Base-by-base conservation (phyloP, 345 rosid genomes). In the Aethionema arabicum region DNA sequence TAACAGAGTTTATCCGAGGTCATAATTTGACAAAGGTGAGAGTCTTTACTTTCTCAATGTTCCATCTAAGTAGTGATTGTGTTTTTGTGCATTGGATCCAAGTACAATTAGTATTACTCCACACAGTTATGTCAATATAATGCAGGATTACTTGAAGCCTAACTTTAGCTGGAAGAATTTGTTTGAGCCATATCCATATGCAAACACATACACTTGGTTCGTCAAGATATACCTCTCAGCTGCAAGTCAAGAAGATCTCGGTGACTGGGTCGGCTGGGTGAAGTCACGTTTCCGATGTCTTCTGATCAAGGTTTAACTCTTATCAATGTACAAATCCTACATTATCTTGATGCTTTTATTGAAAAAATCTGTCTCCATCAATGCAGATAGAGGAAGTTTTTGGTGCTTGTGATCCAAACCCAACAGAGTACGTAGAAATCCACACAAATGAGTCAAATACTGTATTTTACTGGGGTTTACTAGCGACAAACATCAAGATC, bases 231-330 rank as follows among this genome's bases (percentile, higher is more conserved):
- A 65, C 35, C 77, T 80, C 66, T 77, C 81, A 0, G 81, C 84
- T 48, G 60, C 79, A 30, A 66, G 46, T 39, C 80, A 63, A 35
- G 81, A 80, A 52, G 73, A 69, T 29, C 73, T 85, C 4, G 79
- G 77, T 66, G 75, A 79, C 54, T 82, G 85, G 85, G 82, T 72
- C 46, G 87, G 91, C 60, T 82, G 82, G 91, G 82, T 76, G 21
- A 85, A 76, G 76, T 85, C 85, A 41, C 87, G 80, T 11, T 77
- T 85, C 57, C 83, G 74, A 14, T 54, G 49, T 70, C 84, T 82
- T 66, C 69, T 85, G 16, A 63, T 73, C 35, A 80, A 80, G 82
- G 90, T 43, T 54, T 11, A 39, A 15, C 42, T 51, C 58, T 30
- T 30, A 47, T 38, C 15, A 3, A 1, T 42, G 45, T 29, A 21